Evolutionary conservation across 1,284 basidiomycete species (phyloP), one percentile per base, ranked within the genome.

Genomic region (Microbotryum violaceum): DNA sequence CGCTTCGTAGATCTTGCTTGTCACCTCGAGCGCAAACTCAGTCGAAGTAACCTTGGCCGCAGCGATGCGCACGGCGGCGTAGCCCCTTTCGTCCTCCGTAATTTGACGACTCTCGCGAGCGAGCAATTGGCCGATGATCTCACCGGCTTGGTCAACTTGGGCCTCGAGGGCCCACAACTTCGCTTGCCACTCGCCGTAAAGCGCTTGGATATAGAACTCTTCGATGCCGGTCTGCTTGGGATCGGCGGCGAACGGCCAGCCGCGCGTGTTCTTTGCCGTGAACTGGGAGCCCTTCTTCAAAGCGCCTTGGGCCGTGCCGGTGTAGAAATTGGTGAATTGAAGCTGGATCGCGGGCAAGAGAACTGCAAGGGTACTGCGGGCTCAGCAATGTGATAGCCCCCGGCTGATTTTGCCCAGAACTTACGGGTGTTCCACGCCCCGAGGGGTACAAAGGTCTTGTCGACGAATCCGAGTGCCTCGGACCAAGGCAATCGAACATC

Each of bases 271-370:
- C 44, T 66, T 69, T 37, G 68, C 70, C 27, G 74, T 75, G 66
- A 74, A 75, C 3, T 54, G 60, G 3, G 68, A 58, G 6, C 69
- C 73, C 8, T 73, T 63, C 6, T 62, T 55, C 14, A 75, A 71
- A 0, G 74, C 72, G 9, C 74, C 74, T 58, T 72, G 69, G 12
- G 74, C 70, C 27, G 75, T 74, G 10, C 74, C 74, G 37, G 75
- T 66, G 67, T 75, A 75, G 64, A 75, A 73, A 56, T 71, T 70
- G 49, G 70, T 70, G 62, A 75, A 75, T 25, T 71, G 70, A 20
- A 74, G 67, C 59, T 75, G 74, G 56, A 75, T 75, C 25, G 69
- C 66, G 4, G 74, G 74, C 29, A 75, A 63, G 58, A 73, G 72
- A 23, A 75, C 37, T 42, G 37, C 37, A 18, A 42, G 37, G 37